Evolutionary conservation across 768 basidiomycete genomes (phyloP).

Genomic region (Boletus eberwhitei): DNA sequence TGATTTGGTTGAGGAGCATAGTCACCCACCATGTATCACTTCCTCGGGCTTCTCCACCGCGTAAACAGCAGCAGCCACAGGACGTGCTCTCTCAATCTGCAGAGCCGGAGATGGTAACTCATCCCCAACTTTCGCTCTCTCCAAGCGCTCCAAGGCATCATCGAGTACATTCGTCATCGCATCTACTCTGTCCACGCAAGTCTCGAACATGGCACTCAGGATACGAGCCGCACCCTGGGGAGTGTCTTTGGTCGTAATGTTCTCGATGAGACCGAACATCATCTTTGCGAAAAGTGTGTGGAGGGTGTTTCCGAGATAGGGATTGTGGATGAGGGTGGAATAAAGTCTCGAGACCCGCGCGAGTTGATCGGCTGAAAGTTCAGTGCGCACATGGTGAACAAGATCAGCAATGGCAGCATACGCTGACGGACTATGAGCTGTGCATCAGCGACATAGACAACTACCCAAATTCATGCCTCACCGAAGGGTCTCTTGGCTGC

Average conservation of each 20-base stretch:
- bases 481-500: constrained; percentile 84
- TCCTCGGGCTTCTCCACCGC: constrained; percentile 82
- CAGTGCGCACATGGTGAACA: constrained; percentile 84
- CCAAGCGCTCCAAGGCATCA: constrained; percentile 45
- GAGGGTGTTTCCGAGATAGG: constrained; percentile 71
- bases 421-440: constrained; percentile 57
- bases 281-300: constrained; percentile 93
- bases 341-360: constrained; percentile 78
- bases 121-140: constrained; percentile 40
- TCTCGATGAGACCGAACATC: constrained; percentile 85
- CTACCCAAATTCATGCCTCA: constrained; percentile 28
- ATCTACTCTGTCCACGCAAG: constrained; percentile 80
- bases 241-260: constrained; percentile 73
- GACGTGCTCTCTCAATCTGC: constrained; percentile 81
- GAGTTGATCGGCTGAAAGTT: constrained; percentile 75
- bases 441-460: constrained; percentile 1
- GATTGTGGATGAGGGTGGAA: constrained; percentile 86
- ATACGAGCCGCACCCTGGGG: constrained; percentile 63
- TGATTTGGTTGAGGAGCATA: not conserved
- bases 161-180: constrained; percentile 65
- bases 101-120: constrained; percentile 49
- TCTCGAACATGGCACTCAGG: constrained; percentile 75
- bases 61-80: constrained; percentile 73
- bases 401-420: constrained; percentile 91
- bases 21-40: constrained; percentile 64